Evolutionary conservation across 129 eudicot genomes (phyloP), one percentile per base, ranked within the genome.

Genomic region (Flaveria bidentis): DNA sequence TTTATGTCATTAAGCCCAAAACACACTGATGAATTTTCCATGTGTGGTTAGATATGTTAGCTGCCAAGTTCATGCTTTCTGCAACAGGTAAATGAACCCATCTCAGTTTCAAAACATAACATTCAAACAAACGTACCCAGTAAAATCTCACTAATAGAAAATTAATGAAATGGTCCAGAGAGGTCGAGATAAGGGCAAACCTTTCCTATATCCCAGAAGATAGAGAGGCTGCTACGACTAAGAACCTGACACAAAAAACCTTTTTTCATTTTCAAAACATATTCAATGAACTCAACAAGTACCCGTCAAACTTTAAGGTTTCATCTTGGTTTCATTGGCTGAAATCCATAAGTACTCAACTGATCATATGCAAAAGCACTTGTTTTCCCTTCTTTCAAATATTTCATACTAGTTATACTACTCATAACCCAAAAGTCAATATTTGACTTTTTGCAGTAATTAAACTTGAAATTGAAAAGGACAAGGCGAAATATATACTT

Each of bases 51-150:
- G 77, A 69, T 58, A 51, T 11, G 51, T 56, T 49, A 56, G 30
- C 75, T 71, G 8, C 61, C 78, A 81, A 71, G 68, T 76, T 86
- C 91, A 84, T 84, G 86, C 87, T 85, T 82, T 74, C 86, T 81
- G 78, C 81, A 84, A 67, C 72, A 61, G 20, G 39, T 71, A 71
- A 18, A 39, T 23, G 20, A 66, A 73, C 22, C 56, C 55, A 36
- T 60, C 42, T 67, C 51, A 41, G 50, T 67, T 36, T 36, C 41
- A 36, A 36, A 36, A 36, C 41, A 36, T 36, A 36, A 36, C 41
- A 36, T 0, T 36, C 41, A 36, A 5, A 36, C 41, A 36, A 36
- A 5, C 41, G 41, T 36, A 4, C 7, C 7, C 8, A 36, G 7
- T 36, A 36, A 36, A 36, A 36, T 36, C 7, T 5, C 41, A 36